Evolutionary conservation across 345 rosid genomes (phyloP).

Genomic region (Bruguiera parviflora): DNA sequence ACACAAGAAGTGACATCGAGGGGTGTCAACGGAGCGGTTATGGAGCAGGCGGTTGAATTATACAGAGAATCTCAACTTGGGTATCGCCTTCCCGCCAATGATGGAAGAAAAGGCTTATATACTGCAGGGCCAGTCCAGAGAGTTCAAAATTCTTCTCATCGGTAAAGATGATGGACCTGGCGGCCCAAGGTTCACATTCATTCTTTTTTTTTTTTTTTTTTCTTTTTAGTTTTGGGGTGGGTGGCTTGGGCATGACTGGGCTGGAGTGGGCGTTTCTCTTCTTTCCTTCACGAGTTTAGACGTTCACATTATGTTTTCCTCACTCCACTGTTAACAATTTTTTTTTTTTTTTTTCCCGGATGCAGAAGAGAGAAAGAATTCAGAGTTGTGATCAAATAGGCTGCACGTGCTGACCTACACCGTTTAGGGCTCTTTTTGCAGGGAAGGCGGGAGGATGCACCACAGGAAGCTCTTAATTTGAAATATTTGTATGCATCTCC

Average conservation of each 20-base stretch:
- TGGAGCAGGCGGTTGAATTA: conserved; percentile 54
- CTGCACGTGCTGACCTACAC: conserved; percentile 85
- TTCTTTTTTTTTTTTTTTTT: too few species aligned
- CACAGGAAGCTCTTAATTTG: conserved; percentile 77
- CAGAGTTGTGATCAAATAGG: conserved; percentile 64
- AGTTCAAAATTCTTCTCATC: conserved; percentile 56
- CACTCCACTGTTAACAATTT: too few species aligned
- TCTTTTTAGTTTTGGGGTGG: not conserved
- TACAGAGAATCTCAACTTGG: conserved; percentile 81
- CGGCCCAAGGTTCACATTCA: conserved; percentile 48
- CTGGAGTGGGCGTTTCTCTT: too few species aligned
- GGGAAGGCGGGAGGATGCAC: conserved; percentile 85
- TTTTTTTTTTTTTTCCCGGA: not conserved
- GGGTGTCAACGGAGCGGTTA: conserved; percentile 81
- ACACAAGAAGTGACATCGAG: conserved; percentile 69
- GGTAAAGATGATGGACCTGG: conserved; percentile 87
- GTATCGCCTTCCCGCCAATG: conserved; percentile 84
- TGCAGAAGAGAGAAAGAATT: conserved; percentile 72
- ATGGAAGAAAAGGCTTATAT: conserved; percentile 90
- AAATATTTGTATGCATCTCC: not conserved
- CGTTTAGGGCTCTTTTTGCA: conserved; percentile 68
- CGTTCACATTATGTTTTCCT: not conserved
- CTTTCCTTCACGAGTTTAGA: not conserved
- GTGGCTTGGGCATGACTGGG: too few species aligned
- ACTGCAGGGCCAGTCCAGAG: conserved; percentile 84